Base-by-base conservation (phyloP, 306 rosid genomes). In the Acacia acuminata region DNA sequence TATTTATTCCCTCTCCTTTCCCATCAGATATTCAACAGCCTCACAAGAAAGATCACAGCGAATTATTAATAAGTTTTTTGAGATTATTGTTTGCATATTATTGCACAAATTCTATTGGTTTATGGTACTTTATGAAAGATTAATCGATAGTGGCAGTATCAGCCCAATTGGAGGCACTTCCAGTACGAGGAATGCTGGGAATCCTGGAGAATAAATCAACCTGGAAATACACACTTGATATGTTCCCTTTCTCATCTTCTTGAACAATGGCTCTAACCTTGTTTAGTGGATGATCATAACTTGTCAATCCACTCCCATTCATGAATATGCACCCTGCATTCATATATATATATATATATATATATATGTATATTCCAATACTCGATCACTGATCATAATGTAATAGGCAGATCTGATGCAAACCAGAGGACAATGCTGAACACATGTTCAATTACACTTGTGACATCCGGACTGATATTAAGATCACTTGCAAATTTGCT, bases 111-210 rank as follows among this genome's bases (percentile, higher is more conserved):
- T 55, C 42, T 25, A 84, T 15, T 30, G 65, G 56, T 38, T 77
- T 44, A 67, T 34, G 17, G 6, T 14, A 48, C 20, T 14, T 64
- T 15, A 56, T 74, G n/a, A 32, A 42, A 76, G 25, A 25, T 85
- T 24, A 25, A 11, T 60, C 0, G 12, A n/a, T 9, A 56, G 64
- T 69, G 70, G 84, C 55, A 73, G 83, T 45, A 68, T 82, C 91
- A 5, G 92, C 88, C 92, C 90, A 91, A 78, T 88, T 91, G 12
- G 85, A 72, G 13, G 88, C 92, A 67, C 96, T 89, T 72, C 91
- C 90, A 0, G 83, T 83, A 64, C 90, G 90, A 25, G 82, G 93
- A 81, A 89, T 89, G 88, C 90, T 91, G 43, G 85, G 84, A 58
- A 89, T 44, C 60, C 88, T 77, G 8, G 90, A 85, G 84, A 27